Conservation (phyloP, 2,329 filamentous ascomycete genomes). For the Aspergillus sclerotialis region DNA sequence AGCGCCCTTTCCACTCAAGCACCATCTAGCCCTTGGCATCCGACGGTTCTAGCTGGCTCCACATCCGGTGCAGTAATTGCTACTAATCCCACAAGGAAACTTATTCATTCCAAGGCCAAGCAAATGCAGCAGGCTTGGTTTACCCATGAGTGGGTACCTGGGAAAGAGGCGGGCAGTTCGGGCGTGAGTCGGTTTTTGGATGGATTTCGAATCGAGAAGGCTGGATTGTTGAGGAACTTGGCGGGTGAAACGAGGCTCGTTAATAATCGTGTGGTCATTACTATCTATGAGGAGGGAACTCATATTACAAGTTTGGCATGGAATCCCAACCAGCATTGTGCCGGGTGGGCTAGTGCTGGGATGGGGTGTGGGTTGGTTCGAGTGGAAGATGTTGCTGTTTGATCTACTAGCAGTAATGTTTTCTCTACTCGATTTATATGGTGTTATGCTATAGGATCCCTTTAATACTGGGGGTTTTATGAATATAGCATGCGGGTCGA, state of each 20-base stretch:
- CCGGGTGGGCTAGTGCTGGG: slow-evolving; percentile 60
- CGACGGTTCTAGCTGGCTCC: slow-evolving; percentile 46
- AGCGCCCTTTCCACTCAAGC: slow-evolving; percentile 28
- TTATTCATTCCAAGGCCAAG: slow-evolving; percentile 44
- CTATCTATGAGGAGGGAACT: slow-evolving; percentile 56
- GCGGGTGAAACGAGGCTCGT: slow-evolving; percentile 24
- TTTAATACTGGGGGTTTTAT: no score
- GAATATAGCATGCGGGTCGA: no score
- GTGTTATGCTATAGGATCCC: no score
- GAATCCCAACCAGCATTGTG: slow-evolving; percentile 61
- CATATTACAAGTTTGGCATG: slow-evolving; percentile 57
- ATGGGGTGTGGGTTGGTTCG: slow-evolving; percentile 61
- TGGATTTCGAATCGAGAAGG: slow-evolving; percentile 35
- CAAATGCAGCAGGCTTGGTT: slow-evolving; percentile 53
- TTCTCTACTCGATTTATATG: no score
- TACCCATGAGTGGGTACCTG: slow-evolving; percentile 47
- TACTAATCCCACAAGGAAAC: slow-evolving; percentile 46
- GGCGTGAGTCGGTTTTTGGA: slow-evolving; percentile 39
- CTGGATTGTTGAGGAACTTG: slow-evolving; percentile 24
- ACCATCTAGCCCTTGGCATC: slow-evolving; percentile 40
- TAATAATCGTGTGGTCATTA: slow-evolving; percentile 28
- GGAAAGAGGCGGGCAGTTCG: slow-evolving; percentile 16
- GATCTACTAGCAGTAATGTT: slow-evolving; percentile 2
- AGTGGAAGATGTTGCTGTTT: slow-evolving; percentile 56
- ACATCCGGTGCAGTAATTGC: slow-evolving; percentile 45